Evolutionary conservation across 2,329 filamentous ascomycete genomes (phyloP), one percentile per base, ranked within the genome.

Genomic region (Monosporascus sp.): DNA sequence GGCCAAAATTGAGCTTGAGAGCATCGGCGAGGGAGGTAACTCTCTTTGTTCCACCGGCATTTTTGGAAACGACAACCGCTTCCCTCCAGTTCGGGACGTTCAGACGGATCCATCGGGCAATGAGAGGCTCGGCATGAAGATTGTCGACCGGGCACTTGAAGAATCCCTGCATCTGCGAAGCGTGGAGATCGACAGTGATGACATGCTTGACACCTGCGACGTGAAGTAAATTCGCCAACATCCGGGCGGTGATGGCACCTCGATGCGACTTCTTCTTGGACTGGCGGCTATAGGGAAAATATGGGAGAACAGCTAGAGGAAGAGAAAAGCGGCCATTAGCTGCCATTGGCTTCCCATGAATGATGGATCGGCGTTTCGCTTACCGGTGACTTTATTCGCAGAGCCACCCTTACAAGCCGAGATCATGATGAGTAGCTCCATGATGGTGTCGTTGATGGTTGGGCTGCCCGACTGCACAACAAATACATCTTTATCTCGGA

Each of bases 381-480:
- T 78, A 96, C 93, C 93, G 63, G 93, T 97, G 68, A 97, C 89
- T 66, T 94, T 96, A 77, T 92, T 96, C 57, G 94, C 90, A 51
- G 94, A 97, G 60, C 93, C 94, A 67, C 94, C 92, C 74, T 97
- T 97, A 81, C 94, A 99, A 62, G 94, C 94, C 60, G 90, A 94
- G 65, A 97, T 97, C 90, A 99, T 96, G 73, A 99, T 97, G 68
- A 99, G 82, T 68, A 99, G 82, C 79, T 99, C 94, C 91, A 99
- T 97, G 68, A 99, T 91, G 66, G 90, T 95, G 75, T 99, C 94
- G 72, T 99, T 99, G 80, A 97, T 96, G 74, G 88, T 90, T 68
- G 85, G 81, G 74, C 94, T 97, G 60, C 94, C 94, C 57, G 93
- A 97, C 77, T 99, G 94, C 56, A 99, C 88, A 69, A 99, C 93